Conservation (phyloP, 805 yeast genomes). For the Lipomyces orientalis region DNA sequence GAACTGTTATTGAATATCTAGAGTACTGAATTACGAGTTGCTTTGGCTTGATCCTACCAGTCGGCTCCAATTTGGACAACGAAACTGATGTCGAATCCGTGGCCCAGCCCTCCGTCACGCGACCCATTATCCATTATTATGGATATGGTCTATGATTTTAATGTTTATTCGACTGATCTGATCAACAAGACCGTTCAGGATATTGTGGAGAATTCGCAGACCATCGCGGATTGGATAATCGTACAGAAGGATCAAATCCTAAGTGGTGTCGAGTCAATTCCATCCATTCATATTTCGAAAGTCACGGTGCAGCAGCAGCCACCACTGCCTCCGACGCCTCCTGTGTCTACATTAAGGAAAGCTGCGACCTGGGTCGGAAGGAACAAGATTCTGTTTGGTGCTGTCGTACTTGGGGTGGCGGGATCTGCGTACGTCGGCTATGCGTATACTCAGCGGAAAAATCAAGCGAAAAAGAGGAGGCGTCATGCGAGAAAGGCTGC, state of each 20-base stretch:
- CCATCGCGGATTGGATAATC: constrained; percentile 27
- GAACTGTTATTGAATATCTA: not conserved
- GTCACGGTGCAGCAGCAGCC: constrained; percentile 8
- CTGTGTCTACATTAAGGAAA: constrained; percentile 4
- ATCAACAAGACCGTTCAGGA: constrained; percentile 25
- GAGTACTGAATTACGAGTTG: not conserved
- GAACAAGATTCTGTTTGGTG: constrained; percentile 30
- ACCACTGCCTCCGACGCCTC: constrained; percentile 22
- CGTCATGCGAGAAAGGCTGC: constrained; percentile 66
- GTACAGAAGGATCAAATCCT: constrained; percentile 21
- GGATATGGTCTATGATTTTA: constrained; percentile 28
- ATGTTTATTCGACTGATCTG: constrained; percentile 26
- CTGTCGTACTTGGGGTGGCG: constrained; percentile 27
- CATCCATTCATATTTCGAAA: constrained; percentile 16
- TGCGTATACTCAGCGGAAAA: constrained; percentile 11
- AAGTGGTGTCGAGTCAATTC: constrained; percentile 20
- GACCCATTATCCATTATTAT: constrained; percentile 35
- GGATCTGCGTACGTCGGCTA: constrained; percentile 25
- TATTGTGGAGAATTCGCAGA: constrained; percentile 18
- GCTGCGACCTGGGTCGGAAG: constrained; percentile 24
- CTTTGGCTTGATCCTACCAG: not conserved
- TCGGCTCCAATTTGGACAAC: not conserved
- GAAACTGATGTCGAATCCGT: not conserved
- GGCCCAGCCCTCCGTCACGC: constrained; percentile 34
- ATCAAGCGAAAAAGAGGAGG: constrained; percentile 37